These are phyloP conservation scores for Actinomortierella wolfii DNA, from an alignment of 371 early-diverging fungal species.

Conservation along the genomic window DNA sequence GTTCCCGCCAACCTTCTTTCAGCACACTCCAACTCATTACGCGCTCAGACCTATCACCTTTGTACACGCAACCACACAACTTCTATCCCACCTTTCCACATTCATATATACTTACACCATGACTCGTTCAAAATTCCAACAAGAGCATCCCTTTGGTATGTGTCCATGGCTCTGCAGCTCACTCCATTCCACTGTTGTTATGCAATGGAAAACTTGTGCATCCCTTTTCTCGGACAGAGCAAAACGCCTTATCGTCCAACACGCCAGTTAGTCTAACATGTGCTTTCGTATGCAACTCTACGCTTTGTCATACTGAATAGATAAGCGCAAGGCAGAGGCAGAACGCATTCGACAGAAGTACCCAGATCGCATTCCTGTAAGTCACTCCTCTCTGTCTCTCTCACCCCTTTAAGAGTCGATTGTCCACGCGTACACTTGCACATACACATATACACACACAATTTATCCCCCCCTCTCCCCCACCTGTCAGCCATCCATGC, in stretches of 20 bases:
- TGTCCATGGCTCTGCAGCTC: background rate
- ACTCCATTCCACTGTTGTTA: constrained; percentile 5
- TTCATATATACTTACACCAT: constrained; percentile 12
- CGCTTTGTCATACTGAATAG: constrained; percentile 55
- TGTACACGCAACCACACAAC: constrained; percentile 2
- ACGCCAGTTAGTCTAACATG: constrained; percentile 2
- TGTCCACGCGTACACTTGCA: background rate
- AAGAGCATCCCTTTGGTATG: constrained; percentile 94
- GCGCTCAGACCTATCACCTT: background rate
- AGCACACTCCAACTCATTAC: too few relatives aligned
- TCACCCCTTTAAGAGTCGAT: too few relatives aligned
- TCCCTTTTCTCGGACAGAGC: constrained; percentile 3
- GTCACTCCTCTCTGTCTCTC: constrained; percentile 15
- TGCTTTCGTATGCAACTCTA: constrained; percentile 3
- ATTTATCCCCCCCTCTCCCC: background rate
- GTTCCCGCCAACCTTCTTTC: too few relatives aligned
- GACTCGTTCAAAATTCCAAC: constrained; percentile 95
- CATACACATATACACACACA: background rate
- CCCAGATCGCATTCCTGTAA: constrained; percentile 95
- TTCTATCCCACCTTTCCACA: constrained; percentile 2
- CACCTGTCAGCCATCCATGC: background rate
- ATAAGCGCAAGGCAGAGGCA: constrained; percentile 95
- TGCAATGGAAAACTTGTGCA: background rate
- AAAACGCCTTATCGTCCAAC: background rate
- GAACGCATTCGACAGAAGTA: constrained; percentile 96